A percentile compares a stretch with the other conserved stretches of the same genome.
phyloP scores from a whole-genome alignment of 192 early-diverging fungal species.

The Coemansia sp. region DNA sequence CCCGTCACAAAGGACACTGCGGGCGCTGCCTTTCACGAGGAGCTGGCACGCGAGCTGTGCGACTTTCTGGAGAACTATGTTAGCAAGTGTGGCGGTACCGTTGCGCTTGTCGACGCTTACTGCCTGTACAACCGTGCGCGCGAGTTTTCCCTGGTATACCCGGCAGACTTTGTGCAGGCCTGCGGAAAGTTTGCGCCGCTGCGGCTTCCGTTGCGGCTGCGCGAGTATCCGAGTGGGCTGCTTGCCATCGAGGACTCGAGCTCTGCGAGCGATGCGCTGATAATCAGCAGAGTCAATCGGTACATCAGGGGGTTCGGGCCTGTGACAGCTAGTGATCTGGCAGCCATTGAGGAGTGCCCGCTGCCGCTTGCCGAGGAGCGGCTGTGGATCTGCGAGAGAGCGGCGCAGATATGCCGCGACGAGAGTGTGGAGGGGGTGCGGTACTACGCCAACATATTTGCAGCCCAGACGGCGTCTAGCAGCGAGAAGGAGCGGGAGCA shows the following conservation, averaged over 20 bases:
- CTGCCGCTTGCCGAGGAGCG: constrained; percentile 54
- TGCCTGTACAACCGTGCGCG: constrained; percentile 95
- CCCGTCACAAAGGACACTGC: constrained; percentile 91
- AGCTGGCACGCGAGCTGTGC: constrained; percentile 83
- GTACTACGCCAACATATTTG: constrained; percentile 79
- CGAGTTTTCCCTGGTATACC: constrained; percentile 86
- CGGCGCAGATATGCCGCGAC: constrained; percentile 83
- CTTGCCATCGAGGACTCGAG: constrained; percentile 69
- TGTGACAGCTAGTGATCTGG: constrained; percentile 72
- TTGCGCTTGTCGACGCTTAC: constrained; percentile 87
- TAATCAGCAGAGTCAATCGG: constrained; percentile 59
- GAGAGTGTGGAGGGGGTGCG: constrained; percentile 81
- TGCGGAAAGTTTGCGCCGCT: constrained; percentile 68
- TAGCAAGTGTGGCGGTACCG: constrained; percentile 66
- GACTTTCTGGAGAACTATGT: constrained; percentile 79
- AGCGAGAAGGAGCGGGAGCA: background rate
- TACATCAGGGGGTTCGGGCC: constrained; percentile 57
- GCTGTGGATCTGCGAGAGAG: constrained; percentile 70
- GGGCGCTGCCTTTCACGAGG: constrained; percentile 83
- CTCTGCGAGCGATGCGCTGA: constrained; percentile 67
- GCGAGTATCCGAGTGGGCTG: constrained; percentile 81
- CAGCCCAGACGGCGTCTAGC: background rate
- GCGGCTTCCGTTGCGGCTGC: constrained; percentile 70
- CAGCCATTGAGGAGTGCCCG: constrained; percentile 55
- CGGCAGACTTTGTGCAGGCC: constrained; percentile 86